Base-by-base conservation (phyloP, 148 eudicot genomes). In the Spergularia marina region DNA sequence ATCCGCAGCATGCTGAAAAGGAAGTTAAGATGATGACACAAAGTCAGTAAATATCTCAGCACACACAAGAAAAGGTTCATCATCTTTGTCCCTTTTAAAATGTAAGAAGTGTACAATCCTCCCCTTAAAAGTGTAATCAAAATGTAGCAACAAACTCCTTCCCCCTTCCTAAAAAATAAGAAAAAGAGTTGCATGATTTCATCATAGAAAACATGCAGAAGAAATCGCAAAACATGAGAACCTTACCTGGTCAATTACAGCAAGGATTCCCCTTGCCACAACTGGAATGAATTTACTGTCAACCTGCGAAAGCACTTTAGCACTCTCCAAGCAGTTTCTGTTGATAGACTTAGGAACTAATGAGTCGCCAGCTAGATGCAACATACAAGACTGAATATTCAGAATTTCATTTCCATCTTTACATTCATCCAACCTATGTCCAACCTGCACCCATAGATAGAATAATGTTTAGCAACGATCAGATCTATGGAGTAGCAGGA, bases 1-100 rank as follows among this genome's bases (percentile, higher is more conserved):
- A 83, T 95, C 99, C 20, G 99, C 99, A 75, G 99, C 99, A 84
- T 95, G 99, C 99, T 95, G 92, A 36, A 81, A 81, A 78, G 65
- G 73, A 79, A 54, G 44, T 59, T 14, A 25, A 17, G 79, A 57
- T 40, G 68, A 58, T 17, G 69, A 68, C 51, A 69, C 4, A 77
- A 71, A 72, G 59, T n/a, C 21, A 77, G 36, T 36, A 36, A 10
- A 59, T 41, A 36, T 15, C 74, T 71, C 47, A 14, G 68, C 59
- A 71, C 58, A 30, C 25, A 53, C 63, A 5, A 52, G 30, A 65
- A 52, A n/a, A 49, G 40, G 69, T 30, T 30, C 36, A 30, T 30
- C 36, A 30, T 3, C 36, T 30, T 30, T 3, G 36, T 30, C 36
- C 36, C 36, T 30, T 30, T 30, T 30, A 30, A 30, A 30, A 30